phyloP scores from a whole-genome alignment of 2,329 filamentous ascomycete species.

The Aspergillus calidoustus region DNA sequence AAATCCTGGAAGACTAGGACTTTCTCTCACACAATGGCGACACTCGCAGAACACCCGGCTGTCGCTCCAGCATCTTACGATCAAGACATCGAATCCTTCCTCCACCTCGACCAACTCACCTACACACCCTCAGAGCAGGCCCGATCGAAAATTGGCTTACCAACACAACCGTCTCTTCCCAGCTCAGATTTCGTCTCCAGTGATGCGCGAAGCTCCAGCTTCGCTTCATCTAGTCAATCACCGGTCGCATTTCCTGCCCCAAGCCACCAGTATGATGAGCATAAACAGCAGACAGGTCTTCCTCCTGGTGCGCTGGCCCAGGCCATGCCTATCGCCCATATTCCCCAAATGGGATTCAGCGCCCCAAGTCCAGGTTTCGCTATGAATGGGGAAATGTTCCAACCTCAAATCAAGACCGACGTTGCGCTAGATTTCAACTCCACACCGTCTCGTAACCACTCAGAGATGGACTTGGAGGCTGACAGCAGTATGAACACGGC shows the following conservation, averaged over 20 bases:
- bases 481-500: slow-evolving; percentile 64
- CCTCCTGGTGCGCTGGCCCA: slow-evolving; percentile 81
- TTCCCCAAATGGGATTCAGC: slow-evolving; percentile 47
- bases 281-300: slow-evolving; percentile 93
- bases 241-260: slow-evolving; percentile 73
- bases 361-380: slow-evolving; percentile 47
- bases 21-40: slow-evolving; percentile 35
- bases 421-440: slow-evolving; percentile 71
- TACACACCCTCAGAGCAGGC: slow-evolving; percentile 44
- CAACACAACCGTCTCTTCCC: slow-evolving; percentile 43
- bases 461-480: slow-evolving; percentile 71
- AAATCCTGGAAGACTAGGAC: not conserved
- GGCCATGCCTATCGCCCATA: slow-evolving; percentile 77
- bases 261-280: slow-evolving; percentile 92
- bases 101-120: slow-evolving; percentile 51
- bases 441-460: slow-evolving; percentile 59
- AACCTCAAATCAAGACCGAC: slow-evolving; percentile 47
- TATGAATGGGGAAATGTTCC: slow-evolving; percentile 63
- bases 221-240: slow-evolving; percentile 43
- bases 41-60: slow-evolving; percentile 40
- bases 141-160: slow-evolving; percentile 41
- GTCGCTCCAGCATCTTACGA: slow-evolving; percentile 43
- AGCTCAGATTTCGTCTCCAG: slow-evolving; percentile 39
- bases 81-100: slow-evolving; percentile 51
- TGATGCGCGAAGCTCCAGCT: slow-evolving; percentile 39